phyloP scores from a whole-genome alignment of 116 monocot species.

The Dioscorea cayenensis region DNA sequence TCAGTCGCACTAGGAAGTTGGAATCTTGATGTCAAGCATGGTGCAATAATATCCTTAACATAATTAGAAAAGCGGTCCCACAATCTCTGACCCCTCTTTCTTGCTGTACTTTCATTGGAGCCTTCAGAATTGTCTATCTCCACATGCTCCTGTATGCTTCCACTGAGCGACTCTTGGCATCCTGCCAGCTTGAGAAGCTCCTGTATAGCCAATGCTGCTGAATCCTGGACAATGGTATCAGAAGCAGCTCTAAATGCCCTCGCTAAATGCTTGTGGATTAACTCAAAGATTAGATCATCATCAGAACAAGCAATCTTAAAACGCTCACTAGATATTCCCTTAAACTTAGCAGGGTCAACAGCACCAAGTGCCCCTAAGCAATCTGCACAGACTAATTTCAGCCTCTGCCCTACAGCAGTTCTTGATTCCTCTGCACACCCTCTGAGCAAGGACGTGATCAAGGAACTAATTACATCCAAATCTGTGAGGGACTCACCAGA shows the following conservation, averaged over 20 bases:
- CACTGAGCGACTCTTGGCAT: slow-evolving; percentile 68
- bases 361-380: slow-evolving; percentile 97
- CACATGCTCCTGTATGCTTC: slow-evolving; percentile 15
- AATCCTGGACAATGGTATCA: slow-evolving; percentile 84
- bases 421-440: slow-evolving; percentile 94
- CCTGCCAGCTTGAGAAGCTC: slow-evolving; percentile 87
- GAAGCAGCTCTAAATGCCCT: slow-evolving; percentile 95
- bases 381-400: slow-evolving; percentile 89
- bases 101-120: slow-evolving; percentile 24
- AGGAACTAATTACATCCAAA: slow-evolving; percentile 68
- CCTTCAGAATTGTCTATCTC: slow-evolving; percentile 9
- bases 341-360: slow-evolving; percentile 93
- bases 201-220: slow-evolving; percentile 96
- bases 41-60: slow-evolving; percentile 97
- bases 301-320: slow-evolving; percentile 98
- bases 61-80: slow-evolving; percentile 94
- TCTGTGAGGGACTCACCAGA: slow-evolving; percentile 60
- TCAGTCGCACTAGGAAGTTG: slow-evolving; percentile 77
- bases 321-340: slow-evolving; percentile 62
- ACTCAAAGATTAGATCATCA: slow-evolving; percentile 98
- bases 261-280: slow-evolving; percentile 92
- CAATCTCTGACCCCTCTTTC: slow-evolving; percentile 55
- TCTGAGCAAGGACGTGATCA: slow-evolving; percentile 72
- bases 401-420: slow-evolving; percentile 71
- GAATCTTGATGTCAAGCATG: slow-evolving; percentile 93